Conservation (phyloP, 192 early-diverging fungal genomes). For the Gonapodya prolifera region DNA sequence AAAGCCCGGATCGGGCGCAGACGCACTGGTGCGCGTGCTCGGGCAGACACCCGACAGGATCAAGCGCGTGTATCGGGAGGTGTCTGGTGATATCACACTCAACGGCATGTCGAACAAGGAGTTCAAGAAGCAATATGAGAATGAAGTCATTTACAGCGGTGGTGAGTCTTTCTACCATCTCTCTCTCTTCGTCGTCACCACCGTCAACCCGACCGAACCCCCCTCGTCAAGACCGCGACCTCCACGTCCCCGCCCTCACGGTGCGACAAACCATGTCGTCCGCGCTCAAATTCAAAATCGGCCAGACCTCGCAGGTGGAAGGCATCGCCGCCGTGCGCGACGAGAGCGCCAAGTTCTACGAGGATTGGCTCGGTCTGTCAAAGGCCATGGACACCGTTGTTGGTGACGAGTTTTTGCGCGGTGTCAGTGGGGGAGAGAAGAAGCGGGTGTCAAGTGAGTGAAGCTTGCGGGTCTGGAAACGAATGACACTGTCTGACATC, state of each 20-base stretch:
- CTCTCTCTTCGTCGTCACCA: conserved; percentile 43
- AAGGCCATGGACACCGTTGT: conserved; percentile 31
- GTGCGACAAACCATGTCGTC: conserved; percentile 42
- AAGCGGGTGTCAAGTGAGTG: conserved; percentile 55
- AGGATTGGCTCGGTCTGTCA: conserved; percentile 19
- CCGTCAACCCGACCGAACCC: neutral
- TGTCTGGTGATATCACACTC: conserved; percentile 46
- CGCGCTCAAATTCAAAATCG: conserved; percentile 40
- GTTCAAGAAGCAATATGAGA: conserved; percentile 48
- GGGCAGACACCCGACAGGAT: conserved; percentile 41
- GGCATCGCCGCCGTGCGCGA: conserved; percentile 31
- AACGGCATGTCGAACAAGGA: conserved; percentile 49
- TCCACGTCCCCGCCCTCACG: conserved; percentile 62
- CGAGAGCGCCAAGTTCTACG: conserved; percentile 28
- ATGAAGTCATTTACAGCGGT: conserved; percentile 63
- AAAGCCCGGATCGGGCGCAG: conserved; percentile 56
- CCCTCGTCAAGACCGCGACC: conserved; percentile 54
- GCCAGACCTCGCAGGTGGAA: conserved; percentile 19
- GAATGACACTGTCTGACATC: neutral
- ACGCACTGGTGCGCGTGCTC: conserved; percentile 47
- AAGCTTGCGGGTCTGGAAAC: neutral
- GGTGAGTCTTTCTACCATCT: conserved; percentile 71
- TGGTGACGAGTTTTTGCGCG: conserved; percentile 61
- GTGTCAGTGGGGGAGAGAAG: conserved; percentile 69
- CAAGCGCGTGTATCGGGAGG: conserved; percentile 15